A percentile compares a stretch with the other conserved stretches of the same genome.
These are phyloP conservation scores for Heliophila coronopifolia DNA, from an alignment of 441 rosid species.

Conservation along the genomic window DNA sequence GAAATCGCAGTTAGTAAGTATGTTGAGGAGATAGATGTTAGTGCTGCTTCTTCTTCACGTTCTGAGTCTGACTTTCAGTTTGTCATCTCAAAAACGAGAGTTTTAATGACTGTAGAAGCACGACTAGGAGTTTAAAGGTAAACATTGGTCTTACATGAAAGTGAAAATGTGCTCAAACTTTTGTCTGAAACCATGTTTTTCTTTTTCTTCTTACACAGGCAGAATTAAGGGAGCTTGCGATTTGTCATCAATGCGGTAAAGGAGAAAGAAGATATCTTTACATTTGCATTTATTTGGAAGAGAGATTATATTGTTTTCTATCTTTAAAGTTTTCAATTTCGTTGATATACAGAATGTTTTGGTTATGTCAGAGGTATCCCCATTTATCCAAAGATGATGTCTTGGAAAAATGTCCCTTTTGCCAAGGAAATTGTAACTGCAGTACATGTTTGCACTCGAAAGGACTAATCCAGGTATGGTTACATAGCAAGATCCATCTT, in stretches of 20 bases:
- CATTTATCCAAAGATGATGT: constrained; percentile 43
- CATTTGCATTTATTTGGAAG: constrained; percentile 52
- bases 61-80: constrained; percentile 19
- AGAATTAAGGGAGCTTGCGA: constrained; percentile 33
- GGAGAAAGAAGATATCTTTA: constrained; percentile 52
- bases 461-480: constrained; percentile 59
- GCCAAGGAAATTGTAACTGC: constrained; percentile 77
- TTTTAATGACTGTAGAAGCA: constrained; percentile 18
- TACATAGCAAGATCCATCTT: background rate
- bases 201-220: constrained; percentile 16
- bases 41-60: background rate
- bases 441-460: constrained; percentile 54
- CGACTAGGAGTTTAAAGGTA: constrained; percentile 27
- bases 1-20: background rate
- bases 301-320: constrained; percentile 50
- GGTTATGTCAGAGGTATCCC: constrained; percentile 56
- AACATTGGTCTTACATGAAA: constrained; percentile 11
- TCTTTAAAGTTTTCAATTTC: constrained; percentile 39
- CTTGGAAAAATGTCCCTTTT: constrained; percentile 57
- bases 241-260: constrained; percentile 80
- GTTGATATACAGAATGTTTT: background rate
- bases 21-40: background rate
- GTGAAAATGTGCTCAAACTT: background rate
- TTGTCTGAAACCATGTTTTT: constrained; percentile 1
- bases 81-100: background rate